phyloP scores from a whole-genome alignment of 768 basidiomycete genomes.

The Gyrodon lividus region DNA sequence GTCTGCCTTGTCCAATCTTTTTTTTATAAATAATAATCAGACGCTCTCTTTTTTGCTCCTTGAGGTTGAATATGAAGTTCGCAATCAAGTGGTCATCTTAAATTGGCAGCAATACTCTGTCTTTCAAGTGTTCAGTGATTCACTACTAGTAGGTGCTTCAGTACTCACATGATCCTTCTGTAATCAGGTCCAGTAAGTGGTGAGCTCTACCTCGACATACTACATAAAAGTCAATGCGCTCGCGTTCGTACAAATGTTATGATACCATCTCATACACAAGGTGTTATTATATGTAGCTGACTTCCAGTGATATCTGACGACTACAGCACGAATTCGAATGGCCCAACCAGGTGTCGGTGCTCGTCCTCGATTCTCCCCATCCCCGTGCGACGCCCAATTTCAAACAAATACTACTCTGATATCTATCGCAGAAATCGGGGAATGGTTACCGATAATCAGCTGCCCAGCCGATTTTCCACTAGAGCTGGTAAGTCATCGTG shows the following conservation, averaged over 20 bases:
- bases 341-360: neutral
- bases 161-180: no score
- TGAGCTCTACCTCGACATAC: no score
- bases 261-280: no score
- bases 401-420: constrained; percentile 3
- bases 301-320: no score
- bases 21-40: constrained; percentile 4
- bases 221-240: no score
- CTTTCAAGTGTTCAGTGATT: neutral
- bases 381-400: constrained; percentile 11
- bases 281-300: no score
- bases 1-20: constrained; percentile 10
- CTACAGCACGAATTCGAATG: neutral
- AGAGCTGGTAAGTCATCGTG: constrained; percentile 37
- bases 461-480: constrained; percentile 44
- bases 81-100: neutral
- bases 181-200: no score
- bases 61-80: constrained; percentile 16
- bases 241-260: no score
- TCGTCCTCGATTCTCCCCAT: constrained; percentile 27
- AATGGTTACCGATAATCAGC: constrained; percentile 36
- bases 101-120: neutral
- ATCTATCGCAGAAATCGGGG: constrained; percentile 4
- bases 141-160: no score
- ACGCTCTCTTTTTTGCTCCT: constrained; percentile 24